Evolutionary conservation across 257 asterid genomes (phyloP).

Genomic region (Plantago major): DNA sequence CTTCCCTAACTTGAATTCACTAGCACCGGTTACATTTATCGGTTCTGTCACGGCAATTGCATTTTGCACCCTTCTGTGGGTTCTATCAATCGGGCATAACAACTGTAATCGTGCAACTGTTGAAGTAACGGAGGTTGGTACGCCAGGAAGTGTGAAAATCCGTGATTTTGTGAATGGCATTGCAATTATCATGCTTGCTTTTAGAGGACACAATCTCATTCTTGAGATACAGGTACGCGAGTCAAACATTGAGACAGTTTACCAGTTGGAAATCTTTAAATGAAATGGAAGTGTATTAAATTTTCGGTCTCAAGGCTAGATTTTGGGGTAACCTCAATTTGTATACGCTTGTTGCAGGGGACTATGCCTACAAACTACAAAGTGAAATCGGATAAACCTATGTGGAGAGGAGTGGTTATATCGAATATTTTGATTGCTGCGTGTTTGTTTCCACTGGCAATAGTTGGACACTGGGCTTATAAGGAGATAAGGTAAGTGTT

Average conservation of each 20-base stretch:
- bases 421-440: too few relatives aligned
- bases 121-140: neutral
- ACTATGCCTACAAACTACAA: too few relatives aligned
- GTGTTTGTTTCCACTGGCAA: constrained; percentile 52
- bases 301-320: too few relatives aligned
- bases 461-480: constrained; percentile 58
- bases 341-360: too few relatives aligned
- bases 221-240: constrained; percentile 56
- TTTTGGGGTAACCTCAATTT: too few relatives aligned
- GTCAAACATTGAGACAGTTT: too few relatives aligned
- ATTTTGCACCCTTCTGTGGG: constrained; percentile 37
- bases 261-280: too few relatives aligned
- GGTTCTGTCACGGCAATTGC: constrained; percentile 46
- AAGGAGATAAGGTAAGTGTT: constrained; percentile 22
- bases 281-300: too few relatives aligned
- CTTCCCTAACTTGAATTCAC: constrained; percentile 55
- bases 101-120: constrained; percentile 8
- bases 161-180: constrained; percentile 41
- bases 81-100: constrained; percentile 30
- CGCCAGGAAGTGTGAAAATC: constrained; percentile 3
- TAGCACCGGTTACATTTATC: constrained; percentile 33
- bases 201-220: constrained; percentile 73
- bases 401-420: too few relatives aligned
- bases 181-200: constrained; percentile 44
- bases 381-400: too few relatives aligned